A percentile compares a stretch with the other conserved stretches of the same genome.
Conservation (phyloP, 306 rosid genomes). For the Cyamopsis tetragonoloba region DNA sequence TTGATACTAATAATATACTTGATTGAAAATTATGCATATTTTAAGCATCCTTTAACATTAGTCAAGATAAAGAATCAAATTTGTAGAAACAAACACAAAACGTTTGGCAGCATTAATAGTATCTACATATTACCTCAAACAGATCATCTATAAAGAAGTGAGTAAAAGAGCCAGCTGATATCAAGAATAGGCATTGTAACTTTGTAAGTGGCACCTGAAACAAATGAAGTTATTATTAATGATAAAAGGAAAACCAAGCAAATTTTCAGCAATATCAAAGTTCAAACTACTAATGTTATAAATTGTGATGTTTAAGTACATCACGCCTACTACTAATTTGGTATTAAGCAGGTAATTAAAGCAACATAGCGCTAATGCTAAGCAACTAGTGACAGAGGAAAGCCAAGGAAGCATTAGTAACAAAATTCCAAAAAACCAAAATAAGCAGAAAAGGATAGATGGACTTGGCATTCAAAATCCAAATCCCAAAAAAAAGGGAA, state of each 20-base stretch:
- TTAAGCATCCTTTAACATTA: not conserved
- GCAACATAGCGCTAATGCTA: no score
- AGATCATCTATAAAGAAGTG: slow-evolving; percentile 86
- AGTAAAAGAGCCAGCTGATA: slow-evolving; percentile 80
- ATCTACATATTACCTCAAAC: slow-evolving; percentile 59
- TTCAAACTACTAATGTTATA: no score
- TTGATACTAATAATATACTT: not conserved
- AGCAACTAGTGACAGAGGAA: no score
- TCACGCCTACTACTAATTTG: no score
- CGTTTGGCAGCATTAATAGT: not conserved
- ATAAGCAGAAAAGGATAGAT: no score
- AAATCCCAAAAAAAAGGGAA: no score
- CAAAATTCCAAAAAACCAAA: no score
- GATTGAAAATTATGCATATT: not conserved
- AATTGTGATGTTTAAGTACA: no score
- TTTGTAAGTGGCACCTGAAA: slow-evolving; percentile 61
- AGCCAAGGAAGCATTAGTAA: no score
- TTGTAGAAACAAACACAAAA: not conserved
- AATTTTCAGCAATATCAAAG: not conserved
- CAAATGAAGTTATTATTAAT: not conserved
- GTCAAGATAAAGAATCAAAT: not conserved
- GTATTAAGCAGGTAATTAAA: no score
- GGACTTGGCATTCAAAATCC: no score
- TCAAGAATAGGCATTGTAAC: slow-evolving; percentile 67
- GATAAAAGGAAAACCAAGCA: no score